Evolutionary conservation across 345 rosid genomes (phyloP).

Genomic region (Acer campestre): DNA sequence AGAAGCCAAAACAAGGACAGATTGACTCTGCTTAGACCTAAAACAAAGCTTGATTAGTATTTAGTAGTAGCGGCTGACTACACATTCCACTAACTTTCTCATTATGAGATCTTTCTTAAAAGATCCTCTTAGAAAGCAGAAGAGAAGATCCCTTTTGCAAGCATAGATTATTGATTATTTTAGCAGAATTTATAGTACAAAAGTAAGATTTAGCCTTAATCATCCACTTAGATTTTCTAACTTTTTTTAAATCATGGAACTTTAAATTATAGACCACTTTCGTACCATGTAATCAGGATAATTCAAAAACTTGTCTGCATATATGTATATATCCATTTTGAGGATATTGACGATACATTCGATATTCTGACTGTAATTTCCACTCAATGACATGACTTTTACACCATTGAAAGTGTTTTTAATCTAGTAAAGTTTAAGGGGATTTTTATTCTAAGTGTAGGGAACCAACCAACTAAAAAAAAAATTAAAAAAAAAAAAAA

Average conservation of each 20-base stretch:
- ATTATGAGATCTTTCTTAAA: constrained; percentile 17
- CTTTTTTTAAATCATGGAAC: background rate
- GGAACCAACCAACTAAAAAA: constrained; percentile 10
- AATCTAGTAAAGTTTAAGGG: too few relatives aligned
- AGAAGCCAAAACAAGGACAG: constrained; percentile 10
- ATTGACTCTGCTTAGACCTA: constrained; percentile 33
- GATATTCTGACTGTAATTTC: too few relatives aligned
- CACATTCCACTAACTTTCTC: constrained; percentile 40
- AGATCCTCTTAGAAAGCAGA: constrained; percentile 26
- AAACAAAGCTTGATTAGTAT: background rate
- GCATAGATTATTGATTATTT: constrained; percentile 19
- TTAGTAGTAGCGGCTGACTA: constrained; percentile 45
- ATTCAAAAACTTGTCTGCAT: too few relatives aligned
- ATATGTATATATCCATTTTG: too few relatives aligned
- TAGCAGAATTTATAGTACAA: constrained; percentile 11
- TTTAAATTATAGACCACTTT: too few relatives aligned
- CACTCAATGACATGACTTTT: too few relatives aligned
- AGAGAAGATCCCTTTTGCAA: constrained; percentile 20
- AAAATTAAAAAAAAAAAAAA: too few relatives aligned
- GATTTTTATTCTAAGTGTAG: constrained; percentile 26
- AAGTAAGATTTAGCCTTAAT: constrained; percentile 28
- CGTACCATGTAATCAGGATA: too few relatives aligned
- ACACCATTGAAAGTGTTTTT: too few relatives aligned
- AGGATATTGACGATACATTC: too few relatives aligned
- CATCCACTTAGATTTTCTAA: constrained; percentile 14